Percentiles rank a stretch among this genome's conserved stretches.
Evolutionary conservation across 768 basidiomycete species (phyloP).

Genomic region (Cystofilobasidium macerans): DNA sequence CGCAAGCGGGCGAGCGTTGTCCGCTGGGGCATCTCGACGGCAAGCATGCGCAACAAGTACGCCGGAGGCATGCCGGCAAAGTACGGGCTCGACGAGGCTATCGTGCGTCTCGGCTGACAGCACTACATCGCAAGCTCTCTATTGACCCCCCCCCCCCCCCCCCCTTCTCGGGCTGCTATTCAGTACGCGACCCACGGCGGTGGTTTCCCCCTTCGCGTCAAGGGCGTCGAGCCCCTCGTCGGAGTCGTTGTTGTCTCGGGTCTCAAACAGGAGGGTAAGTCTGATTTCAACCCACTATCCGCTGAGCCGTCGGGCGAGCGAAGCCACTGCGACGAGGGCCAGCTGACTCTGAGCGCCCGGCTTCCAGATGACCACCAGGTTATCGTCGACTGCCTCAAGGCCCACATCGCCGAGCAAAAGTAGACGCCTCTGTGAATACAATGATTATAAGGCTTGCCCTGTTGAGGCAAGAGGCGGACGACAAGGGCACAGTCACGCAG

Average conservation of each 20-base stretch:
- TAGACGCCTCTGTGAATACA: not conserved
- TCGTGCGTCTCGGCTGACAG: not conserved
- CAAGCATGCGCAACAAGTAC: constrained; percentile 5
- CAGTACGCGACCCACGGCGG: constrained; percentile 25
- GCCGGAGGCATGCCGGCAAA: constrained; percentile 10
- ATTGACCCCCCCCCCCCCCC: not conserved
- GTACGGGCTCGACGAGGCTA: constrained; percentile 9
- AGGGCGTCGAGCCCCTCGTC: constrained; percentile 22
- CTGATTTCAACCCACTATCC: not conserved
- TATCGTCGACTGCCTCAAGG: not conserved
- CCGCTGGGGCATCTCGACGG: constrained; percentile 6
- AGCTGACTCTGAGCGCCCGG: too few relatives aligned
- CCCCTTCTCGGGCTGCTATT: not conserved
- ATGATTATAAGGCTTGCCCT: too few relatives aligned
- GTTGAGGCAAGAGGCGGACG: too few relatives aligned
- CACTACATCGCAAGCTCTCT: not conserved
- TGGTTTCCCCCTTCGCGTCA: constrained; percentile 22
- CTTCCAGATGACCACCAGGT: constrained; percentile 23
- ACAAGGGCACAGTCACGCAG: too few relatives aligned
- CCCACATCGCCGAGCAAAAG: not conserved
- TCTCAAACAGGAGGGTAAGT: constrained; percentile 21
- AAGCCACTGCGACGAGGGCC: too few relatives aligned
- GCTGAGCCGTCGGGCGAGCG: not conserved
- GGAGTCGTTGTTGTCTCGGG: constrained; percentile 20
- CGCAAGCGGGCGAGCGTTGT: not conserved